Evolutionary conservation across 148 eudicot genomes (phyloP), one percentile per base, ranked within the genome.

Genomic region (Pharnaceum exiguum): DNA sequence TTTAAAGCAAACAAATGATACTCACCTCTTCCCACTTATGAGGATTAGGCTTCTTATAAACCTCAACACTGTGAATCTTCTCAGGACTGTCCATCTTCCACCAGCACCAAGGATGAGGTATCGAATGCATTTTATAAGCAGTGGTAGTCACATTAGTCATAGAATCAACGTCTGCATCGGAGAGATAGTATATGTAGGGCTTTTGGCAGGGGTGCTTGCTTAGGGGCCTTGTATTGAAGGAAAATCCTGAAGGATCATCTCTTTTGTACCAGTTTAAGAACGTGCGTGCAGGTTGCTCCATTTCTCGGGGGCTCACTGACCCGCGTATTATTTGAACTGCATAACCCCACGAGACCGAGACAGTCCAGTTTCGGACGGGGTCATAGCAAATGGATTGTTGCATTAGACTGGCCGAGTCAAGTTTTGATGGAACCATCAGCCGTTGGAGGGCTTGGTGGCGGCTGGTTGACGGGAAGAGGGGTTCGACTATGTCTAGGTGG

Each of bases 341-440:
- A 47, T 75, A 85, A n/a, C 91, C 91, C 91, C 91, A 85, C 0
- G 91, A 82, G 9, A 85, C 81, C 0, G 87, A 82, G 0, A 85
- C 19, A n/a, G 91, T 82, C 87, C 85, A 79, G 27, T 73, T 68
- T 10, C 63, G 27, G 10, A 48, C 35, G 7, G 5, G 24, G 66
- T 82, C 79, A 25, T 82, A 82, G 70, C 91, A 85, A 7, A 83
- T 80, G 15, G 89, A 80, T n/a, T 75, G 89, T 50, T 83, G 89
- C 73, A 77, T 57, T 13, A 85, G 65, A 0, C 52, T 58, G 0
- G 82, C 73, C 0, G 87, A 75, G 65, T 85, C 91, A 4, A 82
- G 63, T 44, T 65, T 56, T 11, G 57, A 47, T 1, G 85, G 79
- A 2, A 18, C 24, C 8, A 26, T 51, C 19, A 85, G 79, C 3